A percentile compares a stretch with the other conserved stretches of the same genome.
phyloP scores from a whole-genome alignment of 2,329 filamentous ascomycete species.

The Sporothrix pseudoabietina region DNA sequence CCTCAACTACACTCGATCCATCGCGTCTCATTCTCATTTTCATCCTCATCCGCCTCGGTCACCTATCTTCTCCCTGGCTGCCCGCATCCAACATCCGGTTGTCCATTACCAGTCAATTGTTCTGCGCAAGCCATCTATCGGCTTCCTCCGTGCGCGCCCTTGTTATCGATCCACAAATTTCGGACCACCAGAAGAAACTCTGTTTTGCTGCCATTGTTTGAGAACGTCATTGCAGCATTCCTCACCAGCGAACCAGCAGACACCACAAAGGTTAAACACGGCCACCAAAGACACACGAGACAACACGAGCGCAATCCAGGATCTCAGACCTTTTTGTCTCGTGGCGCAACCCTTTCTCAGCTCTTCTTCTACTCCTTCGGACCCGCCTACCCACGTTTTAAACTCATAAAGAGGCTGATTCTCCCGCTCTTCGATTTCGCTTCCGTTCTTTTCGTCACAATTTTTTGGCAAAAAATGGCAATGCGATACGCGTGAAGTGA shows the following conservation, averaged over 20 bases:
- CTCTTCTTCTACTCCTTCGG: neutral
- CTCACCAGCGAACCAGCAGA: neutral
- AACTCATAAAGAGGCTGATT: neutral
- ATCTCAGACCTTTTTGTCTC: slow-evolving; percentile 1
- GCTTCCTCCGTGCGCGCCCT: neutral
- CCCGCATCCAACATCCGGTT: neutral
- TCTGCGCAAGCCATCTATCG: neutral
- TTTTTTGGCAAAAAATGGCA: neutral
- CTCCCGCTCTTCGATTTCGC: neutral
- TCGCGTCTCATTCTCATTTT: neutral
- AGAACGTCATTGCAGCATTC: neutral
- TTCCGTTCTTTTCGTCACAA: neutral
- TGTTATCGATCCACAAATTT: neutral
- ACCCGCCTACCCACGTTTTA: neutral
- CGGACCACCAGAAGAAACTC: neutral
- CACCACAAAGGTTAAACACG: neutral
- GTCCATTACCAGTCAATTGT: neutral
- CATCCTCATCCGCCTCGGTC: neutral
- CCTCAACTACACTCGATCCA: neutral
- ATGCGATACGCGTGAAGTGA: neutral
- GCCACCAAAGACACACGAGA: neutral
- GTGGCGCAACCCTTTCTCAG: neutral
- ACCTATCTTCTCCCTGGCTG: neutral
- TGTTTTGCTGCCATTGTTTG: neutral
- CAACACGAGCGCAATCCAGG: neutral